Base-by-base conservation (phyloP, 495 filamentous ascomycete genomes). In the Cairneyella variabilis region DNA sequence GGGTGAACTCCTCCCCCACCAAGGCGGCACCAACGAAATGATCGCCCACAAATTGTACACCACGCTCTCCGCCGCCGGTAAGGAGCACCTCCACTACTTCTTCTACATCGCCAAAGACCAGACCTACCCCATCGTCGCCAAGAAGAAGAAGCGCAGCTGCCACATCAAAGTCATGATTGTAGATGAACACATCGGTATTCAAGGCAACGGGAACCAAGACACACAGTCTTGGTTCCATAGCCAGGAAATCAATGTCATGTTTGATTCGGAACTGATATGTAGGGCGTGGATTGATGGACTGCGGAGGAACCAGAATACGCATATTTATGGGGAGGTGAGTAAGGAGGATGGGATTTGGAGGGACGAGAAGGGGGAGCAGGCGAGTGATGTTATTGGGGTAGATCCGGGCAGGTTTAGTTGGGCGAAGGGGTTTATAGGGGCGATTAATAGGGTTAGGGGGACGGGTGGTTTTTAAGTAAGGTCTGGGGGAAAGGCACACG, bases 191-290 rank as follows among this genome's bases (percentile, higher is more conserved):
- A 68, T 91, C 54, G 84, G 76, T 11, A 83, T 90, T 42, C 76
- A 84, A 70, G 85, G 86, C 5, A 88, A 80, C 56, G 87, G 88
- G 0, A 91, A 91, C 62, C 81, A 88, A 60, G 87, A 91, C 49
- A 89, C 87, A n/a, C 88, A 91, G 69, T 80, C 75, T 53, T 91
- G 83, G 80, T 90, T 73, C 57, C 86, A 91, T 62, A 80, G 75
- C 30, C 85, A 89, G 65, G 88, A 91, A 63, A 75, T 86, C 50
- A 91, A 91, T 59, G 58, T 90, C 11, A 76, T 91, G 73, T 62
- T 89, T 12, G 87, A 91, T 51, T 83, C 77, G 3, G 61, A 64
- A 0, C 48, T 69, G 2, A 60, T 90, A 6, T 91, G 86, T 54
- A 56, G 63, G 49, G 66, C 69, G 30, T 90, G 87, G 86, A 70